Conservation (phyloP, 2,329 filamentous ascomycete species). For the Zasmidium cellare region DNA sequence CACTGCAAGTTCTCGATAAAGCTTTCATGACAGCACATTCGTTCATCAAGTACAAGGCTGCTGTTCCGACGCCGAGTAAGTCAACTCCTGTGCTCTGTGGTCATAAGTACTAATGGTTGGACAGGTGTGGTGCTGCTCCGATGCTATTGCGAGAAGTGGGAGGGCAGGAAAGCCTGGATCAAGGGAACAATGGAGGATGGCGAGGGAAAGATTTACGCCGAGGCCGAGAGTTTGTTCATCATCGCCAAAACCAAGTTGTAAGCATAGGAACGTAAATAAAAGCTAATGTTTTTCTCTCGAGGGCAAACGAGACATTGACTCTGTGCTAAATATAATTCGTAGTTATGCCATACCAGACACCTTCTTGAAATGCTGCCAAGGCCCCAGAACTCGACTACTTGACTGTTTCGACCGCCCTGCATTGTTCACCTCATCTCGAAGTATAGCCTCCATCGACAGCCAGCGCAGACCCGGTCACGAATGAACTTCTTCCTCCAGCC, state of each 20-base stretch:
- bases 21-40: slow-evolving; percentile 10
- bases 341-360: too few relatives aligned
- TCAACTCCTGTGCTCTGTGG: too few relatives aligned
- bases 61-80: slow-evolving; percentile 14
- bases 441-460: slow-evolving; percentile 24
- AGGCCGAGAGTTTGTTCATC: not conserved
- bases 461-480: slow-evolving; percentile 29
- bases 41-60: slow-evolving; percentile 13
- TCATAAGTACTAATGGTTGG: too few relatives aligned
- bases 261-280: too few relatives aligned
- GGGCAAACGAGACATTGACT: too few relatives aligned
- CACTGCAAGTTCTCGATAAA: slow-evolving; percentile 5
- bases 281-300: too few relatives aligned
- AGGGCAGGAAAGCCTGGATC: slow-evolving; percentile 13
- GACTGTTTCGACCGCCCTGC: too few relatives aligned
- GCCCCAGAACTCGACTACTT: too few relatives aligned
- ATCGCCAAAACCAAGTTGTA: not conserved
- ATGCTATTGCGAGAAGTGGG: slow-evolving; percentile 9
- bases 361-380: too few relatives aligned
- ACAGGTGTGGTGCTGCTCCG: slow-evolving; percentile 10
- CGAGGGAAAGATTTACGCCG: slow-evolving; percentile 12
- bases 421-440: too few relatives aligned
- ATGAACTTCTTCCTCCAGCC: slow-evolving; percentile 28
- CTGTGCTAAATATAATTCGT: too few relatives aligned
- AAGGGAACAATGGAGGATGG: slow-evolving; percentile 15